Evolutionary conservation across 371 early-diverging fungal species (phyloP), one percentile per base, ranked within the genome.

Genomic region (Apophysomyces trapeziformis): DNA sequence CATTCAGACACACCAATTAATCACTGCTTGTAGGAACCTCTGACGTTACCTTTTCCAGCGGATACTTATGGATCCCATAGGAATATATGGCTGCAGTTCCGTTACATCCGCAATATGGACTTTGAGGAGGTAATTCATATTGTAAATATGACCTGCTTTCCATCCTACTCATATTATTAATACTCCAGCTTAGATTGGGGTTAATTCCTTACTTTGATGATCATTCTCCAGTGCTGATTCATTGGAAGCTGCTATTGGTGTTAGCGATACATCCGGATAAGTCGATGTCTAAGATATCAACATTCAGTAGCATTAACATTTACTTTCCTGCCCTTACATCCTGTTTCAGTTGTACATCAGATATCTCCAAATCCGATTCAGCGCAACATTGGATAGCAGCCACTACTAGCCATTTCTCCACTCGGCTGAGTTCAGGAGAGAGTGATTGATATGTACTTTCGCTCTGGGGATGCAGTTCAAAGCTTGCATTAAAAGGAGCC

Each of bases 311-410:
- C 5, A 50, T 21, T 57, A 12, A 60, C 18, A 4, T 18, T 46
- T 1, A 16, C 12, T 35, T n/a, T 46, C 65, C 36, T 32, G 38
- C n/a, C 26, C 44, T 58, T 75, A 76, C 78, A 61, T 72, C 69
- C 63, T 75, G 68, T 61, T 72, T 64, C 16, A 84, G 63, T 14
- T 69, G 73, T 14, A 80, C 66, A 47, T 64, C 65, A 13, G 66
- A 77, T 11, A 85, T 75, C 44, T 83, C 84, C 36, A 85, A 46
- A 50, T 82, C 83, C 76, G 80, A 84, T 32, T 79, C 63, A 14
- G 83, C 78, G 26, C 74, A 74, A 61, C 80, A 80, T 26, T 75
- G 73, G 12, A 88, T 66, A 1, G 78, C 68, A 5, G 76, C 75
- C 13, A 70, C 67, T n/a, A 87, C 54, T 6, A 75, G 66, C 74